Evolutionary conservation across 2,329 filamentous ascomycete genomes (phyloP).

Genomic region (Torrubiellomyces zombiae): DNA sequence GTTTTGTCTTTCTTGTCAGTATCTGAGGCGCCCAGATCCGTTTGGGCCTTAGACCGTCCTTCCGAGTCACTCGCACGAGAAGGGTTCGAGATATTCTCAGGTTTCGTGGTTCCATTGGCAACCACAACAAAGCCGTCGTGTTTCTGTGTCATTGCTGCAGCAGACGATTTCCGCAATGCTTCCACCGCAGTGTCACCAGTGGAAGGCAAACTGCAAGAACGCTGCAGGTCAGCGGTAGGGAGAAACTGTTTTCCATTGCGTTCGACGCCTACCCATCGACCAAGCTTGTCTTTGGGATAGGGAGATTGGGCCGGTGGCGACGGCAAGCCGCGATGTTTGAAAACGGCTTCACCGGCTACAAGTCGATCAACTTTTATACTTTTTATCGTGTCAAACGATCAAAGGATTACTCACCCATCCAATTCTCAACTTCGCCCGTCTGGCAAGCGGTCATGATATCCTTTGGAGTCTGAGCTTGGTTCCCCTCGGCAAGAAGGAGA

Average conservation of each 20-base stretch:
- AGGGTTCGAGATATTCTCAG: constrained; percentile 1
- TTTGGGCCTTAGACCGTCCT: too few species aligned
- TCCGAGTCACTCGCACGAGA: too few species aligned
- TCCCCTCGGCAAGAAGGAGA: constrained; percentile 8
- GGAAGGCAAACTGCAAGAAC: too few species aligned
- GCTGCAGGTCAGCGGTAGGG: too few species aligned
- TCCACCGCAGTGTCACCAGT: constrained; percentile 5
- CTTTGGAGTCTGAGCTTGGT: too few species aligned
- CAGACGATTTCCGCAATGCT: constrained; percentile 13
- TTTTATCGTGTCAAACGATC: neutral
- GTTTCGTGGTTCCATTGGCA: constrained; percentile 6
- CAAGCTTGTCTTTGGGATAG: too few species aligned
- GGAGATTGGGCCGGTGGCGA: constrained; percentile 10
- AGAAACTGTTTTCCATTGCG: too few species aligned
- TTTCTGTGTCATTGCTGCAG: constrained; percentile 7
- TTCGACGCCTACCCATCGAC: too few species aligned
- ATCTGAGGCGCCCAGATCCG: too few species aligned
- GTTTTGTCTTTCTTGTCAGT: too few species aligned
- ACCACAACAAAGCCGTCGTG: too few species aligned
- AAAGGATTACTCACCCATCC: constrained; percentile 16
- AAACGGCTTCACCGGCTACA: constrained; percentile 13
- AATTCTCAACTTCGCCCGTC: constrained; percentile 15
- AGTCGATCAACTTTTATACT: constrained; percentile 5
- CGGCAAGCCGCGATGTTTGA: constrained; percentile 13
- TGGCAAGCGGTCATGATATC: constrained; percentile 12